phyloP scores from a whole-genome alignment of 768 basidiomycete genomes.

The Tylopilus sp. region DNA sequence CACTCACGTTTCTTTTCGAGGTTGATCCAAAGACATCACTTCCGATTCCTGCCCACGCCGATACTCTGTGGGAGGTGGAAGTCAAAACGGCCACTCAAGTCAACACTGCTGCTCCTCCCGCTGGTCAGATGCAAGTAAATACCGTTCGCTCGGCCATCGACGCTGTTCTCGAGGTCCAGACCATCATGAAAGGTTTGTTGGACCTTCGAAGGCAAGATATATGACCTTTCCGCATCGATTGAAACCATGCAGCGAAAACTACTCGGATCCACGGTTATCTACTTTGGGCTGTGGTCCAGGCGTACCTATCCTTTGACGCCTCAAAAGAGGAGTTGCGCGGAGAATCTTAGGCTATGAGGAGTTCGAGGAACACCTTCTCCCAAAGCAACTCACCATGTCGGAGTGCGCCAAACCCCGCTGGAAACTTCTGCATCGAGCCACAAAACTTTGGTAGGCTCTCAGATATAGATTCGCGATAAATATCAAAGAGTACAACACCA shows the following conservation, averaged over 20 bases:
- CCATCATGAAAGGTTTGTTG: constrained; percentile 79
- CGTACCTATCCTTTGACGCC: no score
- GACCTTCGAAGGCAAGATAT: constrained; percentile 75
- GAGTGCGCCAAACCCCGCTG: background rate
- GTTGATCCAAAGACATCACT: constrained; percentile 72
- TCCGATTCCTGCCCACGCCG: constrained; percentile 72
- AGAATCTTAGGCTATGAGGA: background rate
- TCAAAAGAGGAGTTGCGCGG: no score
- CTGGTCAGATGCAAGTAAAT: constrained; percentile 50
- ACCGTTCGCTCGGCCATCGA: constrained; percentile 70
- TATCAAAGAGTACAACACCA: background rate
- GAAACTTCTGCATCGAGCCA: background rate
- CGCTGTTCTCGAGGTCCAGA: constrained; percentile 75
- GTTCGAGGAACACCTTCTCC: background rate
- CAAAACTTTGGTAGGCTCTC: no score
- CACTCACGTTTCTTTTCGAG: constrained; percentile 35
- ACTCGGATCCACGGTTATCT: background rate
- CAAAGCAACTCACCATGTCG: background rate
- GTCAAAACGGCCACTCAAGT: constrained; percentile 80
- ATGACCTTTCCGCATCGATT: constrained; percentile 29
- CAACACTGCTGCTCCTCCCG: constrained; percentile 49
- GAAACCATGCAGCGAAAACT: background rate
- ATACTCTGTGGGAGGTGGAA: constrained; percentile 85
- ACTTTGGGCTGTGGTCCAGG: no score
- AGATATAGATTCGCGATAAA: no score